Evolutionary conservation across 2,329 filamentous ascomycete genomes (phyloP).

Genomic region (Metarhizium rileyi): DNA sequence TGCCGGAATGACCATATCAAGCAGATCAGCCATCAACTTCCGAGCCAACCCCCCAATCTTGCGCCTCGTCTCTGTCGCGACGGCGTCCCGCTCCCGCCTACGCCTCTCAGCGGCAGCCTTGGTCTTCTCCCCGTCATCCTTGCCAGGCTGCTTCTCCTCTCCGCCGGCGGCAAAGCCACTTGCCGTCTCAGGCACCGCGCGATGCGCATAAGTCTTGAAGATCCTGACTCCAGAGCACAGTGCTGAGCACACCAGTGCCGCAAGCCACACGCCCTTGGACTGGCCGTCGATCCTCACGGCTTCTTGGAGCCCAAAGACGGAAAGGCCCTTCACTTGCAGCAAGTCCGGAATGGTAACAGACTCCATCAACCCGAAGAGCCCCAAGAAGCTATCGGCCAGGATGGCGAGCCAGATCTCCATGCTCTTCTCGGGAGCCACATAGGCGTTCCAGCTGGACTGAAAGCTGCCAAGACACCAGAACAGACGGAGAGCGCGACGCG

Average conservation of each 20-base stretch:
- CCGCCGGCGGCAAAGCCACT: constrained; percentile 14
- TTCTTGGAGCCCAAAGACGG: constrained; percentile 42
- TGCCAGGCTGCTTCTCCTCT: constrained; percentile 9
- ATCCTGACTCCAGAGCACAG: constrained; percentile 33
- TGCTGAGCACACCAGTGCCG: constrained; percentile 44
- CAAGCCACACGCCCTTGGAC: constrained; percentile 62
- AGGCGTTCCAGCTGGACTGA: constrained; percentile 31
- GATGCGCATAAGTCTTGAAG: constrained; percentile 24
- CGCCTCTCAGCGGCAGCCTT: constrained; percentile 22
- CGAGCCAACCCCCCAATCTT: constrained; percentile 30
- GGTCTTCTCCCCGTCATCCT: constrained; percentile 20
- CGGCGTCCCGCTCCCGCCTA: constrained; percentile 22
- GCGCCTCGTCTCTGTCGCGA: constrained; percentile 19
- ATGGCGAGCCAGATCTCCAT: constrained; percentile 42
- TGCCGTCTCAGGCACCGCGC: constrained; percentile 23
- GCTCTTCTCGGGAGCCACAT: constrained; percentile 13
- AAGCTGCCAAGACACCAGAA: constrained; percentile 60
- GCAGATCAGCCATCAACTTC: constrained; percentile 42
- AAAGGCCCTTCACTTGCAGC: constrained; percentile 30
- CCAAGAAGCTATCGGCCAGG: constrained; percentile 48
- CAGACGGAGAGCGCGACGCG: constrained; percentile 55
- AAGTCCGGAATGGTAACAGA: constrained; percentile 50
- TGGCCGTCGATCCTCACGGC: constrained; percentile 43
- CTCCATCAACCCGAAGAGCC: constrained; percentile 60
- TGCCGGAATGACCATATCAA: constrained; percentile 56